A percentile compares a stretch with the other conserved stretches of the same genome.
Evolutionary conservation across 495 filamentous ascomycete genomes (phyloP).

Genomic region (Aspergillus mulundensis): DNA sequence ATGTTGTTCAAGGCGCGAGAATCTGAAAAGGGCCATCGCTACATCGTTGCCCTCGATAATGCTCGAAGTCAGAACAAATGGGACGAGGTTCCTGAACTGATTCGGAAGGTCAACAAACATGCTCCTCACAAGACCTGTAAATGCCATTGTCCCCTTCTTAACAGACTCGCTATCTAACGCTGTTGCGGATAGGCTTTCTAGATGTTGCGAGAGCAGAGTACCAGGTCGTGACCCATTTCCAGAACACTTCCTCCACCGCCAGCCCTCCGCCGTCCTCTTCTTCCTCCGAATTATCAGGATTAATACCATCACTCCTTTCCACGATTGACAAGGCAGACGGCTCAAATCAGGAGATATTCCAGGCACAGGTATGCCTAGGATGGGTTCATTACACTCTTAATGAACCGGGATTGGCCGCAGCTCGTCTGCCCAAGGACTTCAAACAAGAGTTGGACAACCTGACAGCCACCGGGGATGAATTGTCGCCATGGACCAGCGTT

Average conservation of each 20-base stretch:
- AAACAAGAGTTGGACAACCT: conserved; percentile 48
- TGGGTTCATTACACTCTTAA: conserved; percentile 77
- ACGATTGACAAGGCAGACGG: conserved; percentile 60
- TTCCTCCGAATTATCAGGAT: conserved; percentile 54
- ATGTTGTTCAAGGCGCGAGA: conserved; percentile 34
- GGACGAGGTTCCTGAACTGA: conserved; percentile 84
- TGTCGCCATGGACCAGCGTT: conserved; percentile 70
- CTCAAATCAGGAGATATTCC: conserved; percentile 65
- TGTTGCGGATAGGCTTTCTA: conserved; percentile 56
- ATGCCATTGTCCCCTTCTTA: conserved; percentile 13
- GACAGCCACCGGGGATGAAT: conserved; percentile 36
- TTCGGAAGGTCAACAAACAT: conserved; percentile 90
- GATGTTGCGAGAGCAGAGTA: conserved; percentile 71
- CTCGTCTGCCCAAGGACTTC: conserved; percentile 60
- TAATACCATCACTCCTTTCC: conserved; percentile 55
- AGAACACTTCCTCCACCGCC: conserved; percentile 31
- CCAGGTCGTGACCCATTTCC: conserved; percentile 53
- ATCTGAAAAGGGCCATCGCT: conserved; percentile 69
- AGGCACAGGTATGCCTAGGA: conserved; percentile 73
- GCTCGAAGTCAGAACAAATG: conserved; percentile 85
- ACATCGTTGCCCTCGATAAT: conserved; percentile 74
- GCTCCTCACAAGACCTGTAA: conserved; percentile 81
- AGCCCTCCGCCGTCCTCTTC: conserved; percentile 30
- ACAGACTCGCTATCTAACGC: conserved; percentile 18
- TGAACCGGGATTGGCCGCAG: conserved; percentile 58